Base-by-base conservation (phyloP, 1,139 yeast species). In the Saccharomycopsis hybrid region DNA sequence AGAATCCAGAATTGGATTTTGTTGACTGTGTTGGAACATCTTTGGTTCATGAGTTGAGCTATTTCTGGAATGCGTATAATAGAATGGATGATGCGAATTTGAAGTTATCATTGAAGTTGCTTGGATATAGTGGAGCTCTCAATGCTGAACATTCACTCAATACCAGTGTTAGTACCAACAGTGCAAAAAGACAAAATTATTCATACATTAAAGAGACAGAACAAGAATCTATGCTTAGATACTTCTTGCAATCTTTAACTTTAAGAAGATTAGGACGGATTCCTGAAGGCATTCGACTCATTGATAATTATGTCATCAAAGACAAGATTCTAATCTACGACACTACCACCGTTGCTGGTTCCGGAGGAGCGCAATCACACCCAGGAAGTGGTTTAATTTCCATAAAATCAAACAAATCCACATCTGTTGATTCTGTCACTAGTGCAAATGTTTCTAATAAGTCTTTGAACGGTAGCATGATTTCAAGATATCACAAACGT, bases 11-110 rank as follows among this genome's bases (percentile, higher is more conserved):
- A 13, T 60, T 72, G 35, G 76, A 71, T 50, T 70, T 82, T 30
- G 71, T 84, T 27, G 97, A 92, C 60, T 82, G 89, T 32, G 73
- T 87, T 56, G 95, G 92, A 2, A 82, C 95, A 0, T 88, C 96
- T 0, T 85, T 92, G 36, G 76, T 85, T 46, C 95, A 86, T 60
- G 97, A 92, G 65, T 70, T 89, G 54, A 71, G 84, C 30, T 92
- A 89, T 64, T 88, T 92, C 65, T 90, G 96, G 94, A 89, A 88
- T 62, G 96, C 96, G 0, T 90, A 82, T 63, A 83, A 84, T 59
- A 74, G 96, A 62, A 90, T 90, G 97, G 76, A 85, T 0, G 65
- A 69, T 43, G 72, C 71, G n/a, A 76, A 81, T 48, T 72, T 90
- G 53, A 70, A 76, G 48, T 58, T 75, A 36, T 70, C 92, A 0